Conservation (phyloP, 441 rosid species). For the Erysimum cheiri region DNA sequence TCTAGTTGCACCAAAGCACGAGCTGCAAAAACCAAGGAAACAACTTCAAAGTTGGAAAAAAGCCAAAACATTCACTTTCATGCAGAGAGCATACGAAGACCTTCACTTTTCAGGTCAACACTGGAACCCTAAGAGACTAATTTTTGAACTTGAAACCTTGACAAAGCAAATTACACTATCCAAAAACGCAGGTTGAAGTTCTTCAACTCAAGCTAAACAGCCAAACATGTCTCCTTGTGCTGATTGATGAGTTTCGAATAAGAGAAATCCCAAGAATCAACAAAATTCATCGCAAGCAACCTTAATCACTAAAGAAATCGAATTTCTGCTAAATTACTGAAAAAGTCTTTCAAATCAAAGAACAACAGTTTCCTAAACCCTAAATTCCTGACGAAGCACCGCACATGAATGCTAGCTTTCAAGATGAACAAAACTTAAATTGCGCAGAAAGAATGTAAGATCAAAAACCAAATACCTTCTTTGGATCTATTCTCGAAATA, state of each 20-base stretch:
- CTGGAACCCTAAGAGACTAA: conserved; percentile 1
- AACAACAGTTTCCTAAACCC: conserved; percentile 28
- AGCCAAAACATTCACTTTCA: conserved; percentile 22
- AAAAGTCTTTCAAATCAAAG: conserved; percentile 3
- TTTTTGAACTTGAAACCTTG: background rate
- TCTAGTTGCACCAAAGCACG: conserved; percentile 32
- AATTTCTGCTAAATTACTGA: conserved; percentile 24
- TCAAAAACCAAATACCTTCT: conserved; percentile 29
- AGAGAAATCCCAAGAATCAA: conserved; percentile 14
- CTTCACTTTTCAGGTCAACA: conserved; percentile 16
- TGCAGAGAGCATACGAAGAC: conserved; percentile 2
- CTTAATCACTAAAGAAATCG: background rate
- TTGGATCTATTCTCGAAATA: conserved; percentile 10
- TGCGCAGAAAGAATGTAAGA: conserved; percentile 16
- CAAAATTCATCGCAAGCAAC: background rate
- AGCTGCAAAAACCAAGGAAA: conserved; percentile 41
- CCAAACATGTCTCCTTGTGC: conserved; percentile 13
- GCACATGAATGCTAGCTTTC: conserved; percentile 22
- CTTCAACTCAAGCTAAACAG: conserved; percentile 18
- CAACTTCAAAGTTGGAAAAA: conserved; percentile 8
- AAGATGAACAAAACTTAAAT: conserved; percentile 41
- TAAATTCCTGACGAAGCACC: conserved; percentile 28
- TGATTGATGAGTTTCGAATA: conserved; percentile 9
- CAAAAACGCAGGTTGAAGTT: conserved; percentile 11
- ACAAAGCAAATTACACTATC: conserved; percentile 2